Evolutionary conservation across 2,329 filamentous ascomycete genomes (phyloP), one percentile per base, ranked within the genome.

Genomic region (Colletotrichum cereale): DNA sequence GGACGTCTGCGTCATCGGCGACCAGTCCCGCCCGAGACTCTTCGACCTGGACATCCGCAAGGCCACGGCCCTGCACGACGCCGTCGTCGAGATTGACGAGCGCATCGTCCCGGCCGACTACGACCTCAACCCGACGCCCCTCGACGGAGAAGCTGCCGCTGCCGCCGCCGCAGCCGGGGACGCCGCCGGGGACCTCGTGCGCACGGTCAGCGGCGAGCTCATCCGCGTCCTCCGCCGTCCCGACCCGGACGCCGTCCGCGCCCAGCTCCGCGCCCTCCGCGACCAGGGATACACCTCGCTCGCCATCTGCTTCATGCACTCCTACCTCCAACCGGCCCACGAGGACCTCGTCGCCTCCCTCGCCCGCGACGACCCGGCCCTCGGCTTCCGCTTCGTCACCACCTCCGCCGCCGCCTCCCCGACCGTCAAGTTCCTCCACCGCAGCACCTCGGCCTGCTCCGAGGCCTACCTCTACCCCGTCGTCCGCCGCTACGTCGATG

Each of bases 391-490:
- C 64, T 90, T 92, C 78, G 88, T 93, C 66, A 91, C 88, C 67
- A 82, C 92, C 26, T 92, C 90, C 47, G 88, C 90, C 73, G 85
- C 90, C 76, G 84, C 92, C 42, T 91, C 92, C 85, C 90, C 90
- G 2, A 91, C 92, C 86, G 92, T 93, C 80, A 93, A 93, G 78
- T 84, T 92, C 38, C 88, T 93, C 1, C 88, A 90, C 12, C 81
- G 91, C 75, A 89, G 89, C 29, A 92, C 89, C 1, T 92, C 90
- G 8, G 89, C 89, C 1, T 92, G 90, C 76, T 91, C 91, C 7
- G 91, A 93, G 78, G 91, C 91, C 5, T 93, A 93, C 75, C 84
- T 93, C 24, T 93, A 92, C 2, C 91, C 91, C 0, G 88, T 90
- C 2, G 93, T 93, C 74, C 86, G 88, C 62, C 89, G 90, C 75